Evolutionary conservation across 2,329 filamentous ascomycete genomes (phyloP), one percentile per base, ranked within the genome.

Genomic region (Fusarium tuaranense): DNA sequence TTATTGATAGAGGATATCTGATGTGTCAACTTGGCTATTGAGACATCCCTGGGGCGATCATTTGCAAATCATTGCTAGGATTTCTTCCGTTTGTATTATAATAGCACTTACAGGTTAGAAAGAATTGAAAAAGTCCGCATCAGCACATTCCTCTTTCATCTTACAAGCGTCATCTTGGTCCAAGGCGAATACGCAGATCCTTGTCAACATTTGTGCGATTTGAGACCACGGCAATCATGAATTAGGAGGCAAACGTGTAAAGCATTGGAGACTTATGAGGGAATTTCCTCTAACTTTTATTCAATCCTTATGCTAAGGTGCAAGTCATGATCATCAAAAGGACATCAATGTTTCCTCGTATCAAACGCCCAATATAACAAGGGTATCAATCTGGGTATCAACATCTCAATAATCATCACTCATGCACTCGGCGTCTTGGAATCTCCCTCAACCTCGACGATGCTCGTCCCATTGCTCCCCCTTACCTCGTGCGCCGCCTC

Each of bases 401-500:
- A 63, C 20, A 44, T 62, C 25, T 14, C 7, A 27, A 48, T 18
- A 14, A 27, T 39, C 57, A 41, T 39, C 34, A n/a, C 57, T 38
- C 14, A 59, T 27, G 34, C 20, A 22, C 39, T 36, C 36, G 57
- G 18, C 22, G 22, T 18, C 36, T 20, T 68, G 10, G 18, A 25
- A 22, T 38, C 39, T 5, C 16, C 34, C 10, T 59, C 27, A 13
- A 57, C 57, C 18, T 65, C 48, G 1, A 55, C 16, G 10, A 51
- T 53, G 16, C 48, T 62, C 34, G 39, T 59, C 18, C 46, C 60
- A 16, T 65, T 36, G 18, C 70, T 72, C 38, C 36, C 36, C 20
- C 25, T 63, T 7, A 59, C 57, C 36, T 59, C 63, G 22, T 62
- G 44, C 27, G 60, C 39, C 16, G 36, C 27, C 67, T 70, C 64